phyloP scores from a whole-genome alignment of 202 grass and related monocot species.

The Digitaria exilis region DNA sequence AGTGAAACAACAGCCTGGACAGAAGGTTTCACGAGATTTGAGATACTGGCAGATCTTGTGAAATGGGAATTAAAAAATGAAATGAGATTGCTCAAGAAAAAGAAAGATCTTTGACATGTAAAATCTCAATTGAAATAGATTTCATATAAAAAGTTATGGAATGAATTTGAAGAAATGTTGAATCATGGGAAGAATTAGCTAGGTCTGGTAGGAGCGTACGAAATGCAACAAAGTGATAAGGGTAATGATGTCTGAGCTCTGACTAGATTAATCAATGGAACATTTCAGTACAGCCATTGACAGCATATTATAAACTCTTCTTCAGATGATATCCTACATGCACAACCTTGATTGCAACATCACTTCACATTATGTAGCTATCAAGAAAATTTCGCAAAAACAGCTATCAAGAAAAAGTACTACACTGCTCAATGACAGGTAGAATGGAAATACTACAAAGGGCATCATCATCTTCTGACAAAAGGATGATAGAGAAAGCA shows the following conservation, averaged over 20 bases:
- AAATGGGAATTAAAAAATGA: not conserved
- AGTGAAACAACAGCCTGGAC: constrained; percentile 77
- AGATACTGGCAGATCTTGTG: not conserved
- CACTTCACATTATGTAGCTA: constrained; percentile 13
- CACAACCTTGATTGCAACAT: not conserved
- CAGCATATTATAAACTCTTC: not conserved
- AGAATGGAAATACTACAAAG: not conserved
- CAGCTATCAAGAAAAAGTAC: not conserved
- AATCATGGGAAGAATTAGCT: not conserved
- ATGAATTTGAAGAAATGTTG: not conserved
- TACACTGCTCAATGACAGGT: not conserved
- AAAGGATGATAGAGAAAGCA: not conserved
- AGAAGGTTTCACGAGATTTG: not conserved
- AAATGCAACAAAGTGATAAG: not conserved
- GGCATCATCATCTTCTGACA: too few species aligned
- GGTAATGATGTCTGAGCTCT: not conserved
- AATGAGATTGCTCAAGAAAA: not conserved
- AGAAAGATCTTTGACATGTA: not conserved
- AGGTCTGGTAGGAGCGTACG: not conserved
- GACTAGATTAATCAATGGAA: not conserved
- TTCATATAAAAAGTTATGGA: not conserved
- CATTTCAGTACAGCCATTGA: not conserved
- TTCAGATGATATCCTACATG: not conserved
- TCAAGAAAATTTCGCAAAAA: not conserved
- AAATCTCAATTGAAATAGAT: not conserved